phyloP scores from a whole-genome alignment of 345 rosid species.

The Brassica rapa region DNA sequence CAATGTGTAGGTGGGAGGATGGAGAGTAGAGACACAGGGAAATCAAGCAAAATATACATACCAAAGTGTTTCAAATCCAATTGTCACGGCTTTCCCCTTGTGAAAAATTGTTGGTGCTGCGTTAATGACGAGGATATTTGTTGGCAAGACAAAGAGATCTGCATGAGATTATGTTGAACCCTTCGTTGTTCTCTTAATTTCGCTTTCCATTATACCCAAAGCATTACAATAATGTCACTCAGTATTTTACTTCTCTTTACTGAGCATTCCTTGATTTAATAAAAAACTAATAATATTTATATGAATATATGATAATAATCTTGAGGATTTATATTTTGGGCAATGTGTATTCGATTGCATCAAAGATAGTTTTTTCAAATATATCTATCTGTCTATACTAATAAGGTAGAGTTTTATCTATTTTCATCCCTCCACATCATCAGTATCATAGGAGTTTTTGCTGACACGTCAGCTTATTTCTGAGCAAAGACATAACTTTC shows the following conservation, averaged over 20 bases:
- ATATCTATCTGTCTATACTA: too few relatives aligned
- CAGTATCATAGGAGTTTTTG: too few relatives aligned
- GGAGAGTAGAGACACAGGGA: background rate
- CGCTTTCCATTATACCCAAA: background rate
- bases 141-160: background rate
- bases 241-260: background rate
- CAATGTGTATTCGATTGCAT: too few relatives aligned
- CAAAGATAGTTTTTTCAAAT: too few relatives aligned
- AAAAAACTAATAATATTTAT: too few relatives aligned
- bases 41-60: background rate
- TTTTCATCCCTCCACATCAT: too few relatives aligned
- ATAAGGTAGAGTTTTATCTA: too few relatives aligned
- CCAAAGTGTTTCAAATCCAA: background rate
- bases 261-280: background rate
- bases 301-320: too few relatives aligned
- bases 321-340: too few relatives aligned
- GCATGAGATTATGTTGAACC: background rate
- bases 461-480: too few relatives aligned
- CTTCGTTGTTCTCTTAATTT: background rate
- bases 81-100: background rate
- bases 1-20: background rate
- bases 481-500: too few relatives aligned
- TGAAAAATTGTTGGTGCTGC: background rate
- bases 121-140: background rate
- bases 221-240: background rate